Conservation (phyloP, 1,139 yeast genomes). For the Saccharomyces hybrid region DNA sequence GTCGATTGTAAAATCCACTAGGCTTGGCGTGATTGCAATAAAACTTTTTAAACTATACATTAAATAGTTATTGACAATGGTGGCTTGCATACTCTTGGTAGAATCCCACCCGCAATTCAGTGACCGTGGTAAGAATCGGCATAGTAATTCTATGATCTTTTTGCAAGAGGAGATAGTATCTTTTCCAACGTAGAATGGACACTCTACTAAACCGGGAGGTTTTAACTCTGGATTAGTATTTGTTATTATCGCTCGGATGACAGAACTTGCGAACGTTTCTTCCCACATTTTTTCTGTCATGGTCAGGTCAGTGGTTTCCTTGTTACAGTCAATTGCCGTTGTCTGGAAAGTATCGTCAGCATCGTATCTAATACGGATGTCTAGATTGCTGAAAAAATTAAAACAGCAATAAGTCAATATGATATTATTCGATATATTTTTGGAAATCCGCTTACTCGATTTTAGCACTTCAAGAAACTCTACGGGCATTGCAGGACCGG, state of each 20-base stretch:
- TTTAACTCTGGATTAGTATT: conserved; percentile 59
- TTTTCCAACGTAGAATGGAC: conserved; percentile 36
- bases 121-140: conserved; percentile 59
- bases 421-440: conserved; percentile 11
- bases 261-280: conserved; percentile 70
- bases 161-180: conserved; percentile 38
- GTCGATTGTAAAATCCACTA: conserved; percentile 51
- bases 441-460: conserved; percentile 31
- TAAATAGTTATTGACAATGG: conserved; percentile 60
- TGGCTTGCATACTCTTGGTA: conserved; percentile 51
- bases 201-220: conserved; percentile 45
- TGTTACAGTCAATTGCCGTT: conserved; percentile 33
- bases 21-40: conserved; percentile 49
- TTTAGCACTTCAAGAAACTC: conserved; percentile 73
- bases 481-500: conserved; percentile 52
- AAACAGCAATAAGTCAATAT: conserved; percentile 57
- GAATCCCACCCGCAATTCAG: conserved; percentile 54
- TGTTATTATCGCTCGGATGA: conserved; percentile 64
- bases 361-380: conserved; percentile 60
- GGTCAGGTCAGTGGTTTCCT: conserved; percentile 19
- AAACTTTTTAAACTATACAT: conserved; percentile 67
- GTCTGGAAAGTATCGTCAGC: conserved; percentile 43
- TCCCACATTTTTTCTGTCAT: conserved; percentile 50
- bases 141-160: conserved; percentile 52
- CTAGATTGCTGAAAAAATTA: conserved; percentile 60